Evolutionary conservation across 768 basidiomycete genomes (phyloP).

Genomic region (Tricholoma flavovirens): DNA sequence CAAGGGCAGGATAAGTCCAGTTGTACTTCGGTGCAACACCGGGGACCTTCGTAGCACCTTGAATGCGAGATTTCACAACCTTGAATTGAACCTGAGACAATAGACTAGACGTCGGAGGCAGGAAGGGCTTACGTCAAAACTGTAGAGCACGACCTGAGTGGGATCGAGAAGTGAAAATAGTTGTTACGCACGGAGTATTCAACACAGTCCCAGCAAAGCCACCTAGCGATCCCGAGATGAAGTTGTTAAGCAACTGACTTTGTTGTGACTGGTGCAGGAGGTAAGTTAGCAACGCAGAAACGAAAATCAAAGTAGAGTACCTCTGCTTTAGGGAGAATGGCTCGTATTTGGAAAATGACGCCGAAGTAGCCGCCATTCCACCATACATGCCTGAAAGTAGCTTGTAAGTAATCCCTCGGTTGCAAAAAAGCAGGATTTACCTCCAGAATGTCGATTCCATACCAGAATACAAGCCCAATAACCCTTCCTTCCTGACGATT

Average conservation of each 20-base stretch:
- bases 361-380: conserved; percentile 98
- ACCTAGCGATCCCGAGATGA: conserved; percentile 84
- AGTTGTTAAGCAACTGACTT: conserved; percentile 81
- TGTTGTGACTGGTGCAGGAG: conserved; percentile 45
- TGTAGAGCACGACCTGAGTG: conserved; percentile 11
- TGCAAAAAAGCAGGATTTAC: conserved; percentile 32
- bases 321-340: conserved; percentile 78
- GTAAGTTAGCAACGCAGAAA: neutral
- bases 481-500: conserved; percentile 69
- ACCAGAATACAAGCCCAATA: conserved; percentile 84
- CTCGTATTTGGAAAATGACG: conserved; percentile 80
- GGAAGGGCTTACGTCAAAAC: conserved; percentile 39
- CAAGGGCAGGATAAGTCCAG: conserved; percentile 90
- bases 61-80: conserved; percentile 85
- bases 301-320: conserved; percentile 34
- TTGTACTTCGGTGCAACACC: conserved; percentile 84
- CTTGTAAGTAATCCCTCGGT: neutral
- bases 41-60: conserved; percentile 58
- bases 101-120: neutral
- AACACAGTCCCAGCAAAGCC: conserved; percentile 85
- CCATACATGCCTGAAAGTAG: conserved; percentile 58
- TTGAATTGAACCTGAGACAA: neutral
- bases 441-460: conserved; percentile 99
- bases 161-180: neutral
- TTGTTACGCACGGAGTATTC: conserved; percentile 76